These are phyloP conservation scores for Gomphus bonarii DNA, from an alignment of 1,284 basidiomycete species.

Conservation along the genomic window DNA sequence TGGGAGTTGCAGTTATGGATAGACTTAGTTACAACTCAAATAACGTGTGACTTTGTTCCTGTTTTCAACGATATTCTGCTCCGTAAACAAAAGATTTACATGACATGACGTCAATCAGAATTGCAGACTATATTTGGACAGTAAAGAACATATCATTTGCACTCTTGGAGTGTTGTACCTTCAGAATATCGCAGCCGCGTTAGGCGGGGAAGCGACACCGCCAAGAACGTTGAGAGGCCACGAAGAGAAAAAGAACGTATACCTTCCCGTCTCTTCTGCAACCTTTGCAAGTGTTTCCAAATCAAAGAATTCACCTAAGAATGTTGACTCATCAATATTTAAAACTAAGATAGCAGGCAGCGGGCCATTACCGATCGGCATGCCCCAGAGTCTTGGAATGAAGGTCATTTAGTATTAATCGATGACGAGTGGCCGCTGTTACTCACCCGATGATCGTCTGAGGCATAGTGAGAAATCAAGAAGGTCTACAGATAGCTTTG, in stretches of 20 bases:
- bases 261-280: constrained; percentile 46
- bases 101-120: too few species aligned
- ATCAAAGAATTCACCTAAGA: constrained; percentile 57
- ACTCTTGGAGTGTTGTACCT: neutral
- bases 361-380: constrained; percentile 46
- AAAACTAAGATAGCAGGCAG: neutral
- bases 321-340: neutral
- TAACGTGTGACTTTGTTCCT: too few species aligned
- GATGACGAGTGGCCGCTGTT: neutral
- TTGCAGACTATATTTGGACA: neutral
- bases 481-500: neutral
- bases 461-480: neutral
- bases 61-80: too few species aligned
- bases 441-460: constrained; percentile 54
- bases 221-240: constrained; percentile 64
- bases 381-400: constrained; percentile 46
- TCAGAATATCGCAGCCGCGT: constrained; percentile 34
- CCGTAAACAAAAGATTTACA: too few species aligned
- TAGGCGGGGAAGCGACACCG: constrained; percentile 57
- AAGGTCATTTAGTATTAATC: constrained; percentile 2
- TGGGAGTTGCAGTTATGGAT: too few species aligned
- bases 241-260: constrained; percentile 65
- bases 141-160: neutral
- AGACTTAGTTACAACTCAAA: too few species aligned
- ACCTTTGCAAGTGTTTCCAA: constrained; percentile 47